These are phyloP conservation scores for Colletotrichum noveboracense DNA, from an alignment of 2,329 filamentous ascomycete species.

Conservation along the genomic window DNA sequence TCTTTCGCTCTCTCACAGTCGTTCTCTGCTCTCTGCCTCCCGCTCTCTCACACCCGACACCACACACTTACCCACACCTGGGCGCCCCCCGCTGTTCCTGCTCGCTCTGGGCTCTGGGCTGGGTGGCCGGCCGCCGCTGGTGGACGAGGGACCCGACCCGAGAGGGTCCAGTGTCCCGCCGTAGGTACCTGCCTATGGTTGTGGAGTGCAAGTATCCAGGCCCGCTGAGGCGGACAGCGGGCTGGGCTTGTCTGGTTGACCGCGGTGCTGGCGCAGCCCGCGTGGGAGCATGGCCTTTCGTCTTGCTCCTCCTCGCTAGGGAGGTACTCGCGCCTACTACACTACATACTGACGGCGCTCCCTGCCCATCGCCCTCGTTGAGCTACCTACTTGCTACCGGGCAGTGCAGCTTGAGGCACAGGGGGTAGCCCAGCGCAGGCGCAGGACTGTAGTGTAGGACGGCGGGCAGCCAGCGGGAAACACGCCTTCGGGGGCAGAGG, in stretches of 20 bases:
- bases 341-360: background rate
- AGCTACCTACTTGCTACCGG: background rate
- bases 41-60: background rate
- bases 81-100: constrained; percentile 2
- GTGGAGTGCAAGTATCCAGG: background rate
- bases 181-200: background rate
- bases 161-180: background rate
- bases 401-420: constrained; percentile 17
- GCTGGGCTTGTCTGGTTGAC: background rate
- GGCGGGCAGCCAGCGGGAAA: background rate
- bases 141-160: background rate
- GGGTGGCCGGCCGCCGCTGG: background rate
- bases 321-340: background rate
- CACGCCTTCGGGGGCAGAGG: background rate
- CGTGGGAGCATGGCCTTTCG: background rate
- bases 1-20: background rate
- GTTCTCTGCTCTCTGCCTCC: background rate
- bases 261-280: background rate
- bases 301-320: background rate
- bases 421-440: constrained; percentile 3
- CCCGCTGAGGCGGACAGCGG: background rate
- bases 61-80: background rate
- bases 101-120: background rate
- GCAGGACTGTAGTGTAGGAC: background rate
- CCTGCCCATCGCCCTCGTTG: background rate